phyloP scores from a whole-genome alignment of 2,329 filamentous ascomycete species.

The Penicillium brevicompactum region DNA sequence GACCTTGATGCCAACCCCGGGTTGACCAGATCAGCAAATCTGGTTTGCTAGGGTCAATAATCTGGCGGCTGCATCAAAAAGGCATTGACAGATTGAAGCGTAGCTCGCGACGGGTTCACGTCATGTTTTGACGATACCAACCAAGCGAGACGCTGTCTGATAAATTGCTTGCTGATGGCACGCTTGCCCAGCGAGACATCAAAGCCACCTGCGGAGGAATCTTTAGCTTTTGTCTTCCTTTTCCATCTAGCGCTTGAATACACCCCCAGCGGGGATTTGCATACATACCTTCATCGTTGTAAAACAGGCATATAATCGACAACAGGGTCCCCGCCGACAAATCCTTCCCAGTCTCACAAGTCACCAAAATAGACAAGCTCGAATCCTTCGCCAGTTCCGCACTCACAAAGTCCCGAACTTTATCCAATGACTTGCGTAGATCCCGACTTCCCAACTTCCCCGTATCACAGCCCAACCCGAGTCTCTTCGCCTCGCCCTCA shows the following conservation, averaged over 20 bases:
- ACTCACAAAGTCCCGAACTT: conserved; percentile 61
- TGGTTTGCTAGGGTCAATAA: conserved; percentile 25
- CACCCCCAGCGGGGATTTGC: conserved; percentile 11
- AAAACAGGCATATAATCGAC: conserved; percentile 73
- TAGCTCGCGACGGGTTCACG: conserved; percentile 80
- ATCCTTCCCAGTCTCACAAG: conserved; percentile 78
- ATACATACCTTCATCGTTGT: conserved; percentile 62
- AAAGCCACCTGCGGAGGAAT: conserved; percentile 32
- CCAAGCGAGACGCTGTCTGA: conserved; percentile 76
- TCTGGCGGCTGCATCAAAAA: conserved; percentile 68
- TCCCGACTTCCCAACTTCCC: conserved; percentile 81
- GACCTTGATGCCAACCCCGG: conserved; percentile 10
- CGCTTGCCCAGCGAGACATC: conserved; percentile 27
- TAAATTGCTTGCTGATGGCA: conserved; percentile 70
- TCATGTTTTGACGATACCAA: conserved; percentile 78
- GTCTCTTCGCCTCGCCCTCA: conserved; percentile 41
- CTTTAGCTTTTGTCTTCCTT: conserved; percentile 13
- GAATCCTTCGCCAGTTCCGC: conserved; percentile 33
- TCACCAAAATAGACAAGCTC: conserved; percentile 55
- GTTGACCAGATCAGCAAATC: conserved; percentile 5
- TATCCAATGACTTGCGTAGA: conserved; percentile 70
- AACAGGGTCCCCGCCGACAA: conserved; percentile 77
- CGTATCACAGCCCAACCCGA: conserved; percentile 66
- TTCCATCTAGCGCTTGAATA: conserved; percentile 24
- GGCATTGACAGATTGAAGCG: conserved; percentile 87